phyloP scores from a whole-genome alignment of 2,329 filamentous ascomycete genomes.

The Penicillium griseofulvum region DNA sequence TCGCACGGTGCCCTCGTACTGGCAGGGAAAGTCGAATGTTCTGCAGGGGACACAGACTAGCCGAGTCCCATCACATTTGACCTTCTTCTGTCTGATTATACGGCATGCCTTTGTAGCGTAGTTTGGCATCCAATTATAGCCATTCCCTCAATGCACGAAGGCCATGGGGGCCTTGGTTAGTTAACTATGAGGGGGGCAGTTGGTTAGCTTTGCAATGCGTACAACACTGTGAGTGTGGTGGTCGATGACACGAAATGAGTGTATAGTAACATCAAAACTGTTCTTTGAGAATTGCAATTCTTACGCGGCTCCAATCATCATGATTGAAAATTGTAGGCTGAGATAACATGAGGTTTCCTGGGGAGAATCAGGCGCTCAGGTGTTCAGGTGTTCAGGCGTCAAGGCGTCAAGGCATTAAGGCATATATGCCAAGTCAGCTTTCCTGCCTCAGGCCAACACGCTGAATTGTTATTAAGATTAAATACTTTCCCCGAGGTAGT shows the following conservation, averaged over 20 bases:
- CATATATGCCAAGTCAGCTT: not conserved
- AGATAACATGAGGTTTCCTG: not conserved
- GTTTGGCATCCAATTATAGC: not conserved
- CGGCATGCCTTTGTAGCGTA: slow-evolving; percentile 6
- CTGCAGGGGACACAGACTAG: slow-evolving; percentile 9
- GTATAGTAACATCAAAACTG: not conserved
- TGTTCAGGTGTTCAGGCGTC: too few species aligned
- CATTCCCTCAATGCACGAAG: not conserved
- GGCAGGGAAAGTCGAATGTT: slow-evolving; percentile 8
- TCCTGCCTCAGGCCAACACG: not conserved
- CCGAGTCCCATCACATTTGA: slow-evolving; percentile 14
- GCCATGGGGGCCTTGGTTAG: too few species aligned
- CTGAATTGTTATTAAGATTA: too few species aligned
- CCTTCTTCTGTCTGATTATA: slow-evolving; percentile 9
- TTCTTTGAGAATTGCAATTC: not conserved
- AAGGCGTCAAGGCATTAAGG: not conserved
- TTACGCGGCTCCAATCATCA: not conserved
- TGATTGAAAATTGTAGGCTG: not conserved
- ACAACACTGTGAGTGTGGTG: not conserved
- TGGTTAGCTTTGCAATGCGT: slow-evolving; percentile 2
- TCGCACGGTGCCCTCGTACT: slow-evolving; percentile 5
- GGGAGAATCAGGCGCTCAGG: not conserved
- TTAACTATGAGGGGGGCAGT: not conserved
- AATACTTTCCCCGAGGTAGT: not conserved
- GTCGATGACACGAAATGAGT: not conserved